A percentile compares a stretch with the other conserved stretches of the same genome.
Evolutionary conservation across 1,139 yeast species (phyloP).

Genomic region (Hansenula anomala): DNA sequence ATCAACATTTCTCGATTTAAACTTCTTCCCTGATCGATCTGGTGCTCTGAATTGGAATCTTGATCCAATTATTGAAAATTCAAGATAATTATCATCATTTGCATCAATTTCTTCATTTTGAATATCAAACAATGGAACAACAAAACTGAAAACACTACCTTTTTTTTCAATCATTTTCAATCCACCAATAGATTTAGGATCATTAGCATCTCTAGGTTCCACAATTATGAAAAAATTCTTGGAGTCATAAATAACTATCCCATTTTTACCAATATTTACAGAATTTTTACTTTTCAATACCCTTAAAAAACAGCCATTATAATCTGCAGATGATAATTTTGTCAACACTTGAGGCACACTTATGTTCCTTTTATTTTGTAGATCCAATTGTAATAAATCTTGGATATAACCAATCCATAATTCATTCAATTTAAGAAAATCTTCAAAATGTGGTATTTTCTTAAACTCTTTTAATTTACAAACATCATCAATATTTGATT

Average conservation of each 20-base stretch:
- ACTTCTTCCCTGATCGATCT: conserved; percentile 83
- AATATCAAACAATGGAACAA: conserved; percentile 32
- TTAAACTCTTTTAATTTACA: conserved; percentile 29
- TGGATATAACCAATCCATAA: conserved; percentile 63
- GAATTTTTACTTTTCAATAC: conserved; percentile 58
- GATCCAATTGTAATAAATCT: conserved; percentile 36
- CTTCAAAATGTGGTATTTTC: conserved; percentile 46
- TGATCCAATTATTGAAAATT: conserved; percentile 74
- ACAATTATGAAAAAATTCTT: conserved; percentile 70
- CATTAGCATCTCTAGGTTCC: conserved; percentile 37
- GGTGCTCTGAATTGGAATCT: conserved; percentile 71
- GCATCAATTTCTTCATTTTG: conserved; percentile 21
- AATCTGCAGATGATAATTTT: conserved; percentile 76
- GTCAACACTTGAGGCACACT: conserved; percentile 35
- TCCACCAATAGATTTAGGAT: conserved; percentile 43
- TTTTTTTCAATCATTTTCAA: conserved; percentile 53
- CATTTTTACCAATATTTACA: conserved; percentile 58
- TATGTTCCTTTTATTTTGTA: background rate
- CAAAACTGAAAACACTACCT: conserved; percentile 55
- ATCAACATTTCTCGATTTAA: conserved; percentile 71
- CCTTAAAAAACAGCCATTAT: conserved; percentile 66
- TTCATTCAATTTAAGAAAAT: conserved; percentile 45
- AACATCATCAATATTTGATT: conserved; percentile 22
- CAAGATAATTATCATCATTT: conserved; percentile 33
- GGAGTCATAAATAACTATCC: conserved; percentile 86